phyloP scores from a whole-genome alignment of 1,284 basidiomycete species.

The Trametes hirsuta region DNA sequence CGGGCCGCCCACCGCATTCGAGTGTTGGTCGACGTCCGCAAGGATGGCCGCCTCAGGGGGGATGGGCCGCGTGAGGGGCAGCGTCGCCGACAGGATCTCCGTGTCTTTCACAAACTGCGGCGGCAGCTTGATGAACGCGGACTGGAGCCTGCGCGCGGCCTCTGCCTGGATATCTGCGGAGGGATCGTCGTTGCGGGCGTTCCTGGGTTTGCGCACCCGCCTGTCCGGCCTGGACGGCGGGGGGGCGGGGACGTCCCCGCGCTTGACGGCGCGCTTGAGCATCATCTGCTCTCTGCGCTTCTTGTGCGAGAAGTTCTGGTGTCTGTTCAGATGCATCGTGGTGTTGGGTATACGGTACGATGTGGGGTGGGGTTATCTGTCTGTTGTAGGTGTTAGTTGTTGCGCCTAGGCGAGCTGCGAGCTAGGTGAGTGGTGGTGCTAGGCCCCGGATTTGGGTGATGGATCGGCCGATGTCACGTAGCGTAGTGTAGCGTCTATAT shows the following conservation, averaged over 20 bases:
- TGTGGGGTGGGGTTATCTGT: neutral
- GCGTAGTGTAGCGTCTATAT: no score
- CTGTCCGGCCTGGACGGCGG: constrained; percentile 40
- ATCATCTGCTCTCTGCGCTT: constrained; percentile 73
- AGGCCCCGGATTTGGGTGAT: no score
- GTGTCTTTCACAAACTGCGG: constrained; percentile 66
- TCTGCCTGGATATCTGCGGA: constrained; percentile 36
- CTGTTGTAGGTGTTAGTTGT: neutral
- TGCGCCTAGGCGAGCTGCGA: no score
- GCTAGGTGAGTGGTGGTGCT: no score
- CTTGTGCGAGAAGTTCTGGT: constrained; percentile 65
- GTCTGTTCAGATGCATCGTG: constrained; percentile 48
- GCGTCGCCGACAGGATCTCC: constrained; percentile 55
- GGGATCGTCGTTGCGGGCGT: constrained; percentile 7
- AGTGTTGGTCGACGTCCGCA: constrained; percentile 22
- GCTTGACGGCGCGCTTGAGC: constrained; percentile 80
- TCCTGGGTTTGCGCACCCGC: constrained; percentile 21
- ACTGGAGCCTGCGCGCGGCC: constrained; percentile 64
- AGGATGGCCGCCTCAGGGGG: constrained; percentile 48
- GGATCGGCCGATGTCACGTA: no score
- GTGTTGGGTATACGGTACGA: neutral
- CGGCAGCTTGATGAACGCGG: constrained; percentile 71
- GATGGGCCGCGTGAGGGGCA: constrained; percentile 66
- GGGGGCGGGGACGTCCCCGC: constrained; percentile 62
- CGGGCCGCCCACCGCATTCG: neutral